phyloP scores from a whole-genome alignment of 2,329 filamentous ascomycete species.

The Orbilia quercus region DNA sequence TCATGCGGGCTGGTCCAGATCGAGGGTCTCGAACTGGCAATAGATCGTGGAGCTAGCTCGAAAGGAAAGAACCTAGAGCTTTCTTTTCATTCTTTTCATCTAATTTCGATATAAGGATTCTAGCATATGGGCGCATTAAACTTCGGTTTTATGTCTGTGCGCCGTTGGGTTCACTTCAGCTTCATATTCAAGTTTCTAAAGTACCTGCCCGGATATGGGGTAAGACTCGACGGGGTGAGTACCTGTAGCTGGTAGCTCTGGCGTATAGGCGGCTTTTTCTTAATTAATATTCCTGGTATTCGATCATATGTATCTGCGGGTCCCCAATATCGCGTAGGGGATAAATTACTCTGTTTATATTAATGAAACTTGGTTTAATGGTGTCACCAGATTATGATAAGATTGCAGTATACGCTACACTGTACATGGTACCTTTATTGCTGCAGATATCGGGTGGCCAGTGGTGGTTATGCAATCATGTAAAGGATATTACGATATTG shows the following conservation, averaged over 20 bases:
- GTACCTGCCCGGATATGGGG: background rate
- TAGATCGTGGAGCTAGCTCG: slow-evolving; percentile 16
- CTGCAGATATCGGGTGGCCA: background rate
- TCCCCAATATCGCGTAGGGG: background rate
- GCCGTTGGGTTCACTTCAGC: slow-evolving; percentile 35
- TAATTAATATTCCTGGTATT: background rate
- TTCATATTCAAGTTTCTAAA: slow-evolving; percentile 5
- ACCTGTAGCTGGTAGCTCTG: too few relatives aligned
- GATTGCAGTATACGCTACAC: slow-evolving; percentile 24
- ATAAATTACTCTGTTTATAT: slow-evolving; percentile 12
- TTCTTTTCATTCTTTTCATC: too few relatives aligned
- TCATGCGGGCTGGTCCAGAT: background rate
- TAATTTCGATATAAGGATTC: slow-evolving; percentile 40
- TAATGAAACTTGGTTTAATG: slow-evolving; percentile 11
- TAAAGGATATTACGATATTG: slow-evolving; percentile 17
- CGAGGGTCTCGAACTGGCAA: slow-evolving; percentile 27
- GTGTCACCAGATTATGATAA: slow-evolving; percentile 51
- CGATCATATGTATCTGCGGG: background rate
- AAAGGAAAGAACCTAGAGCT: background rate
- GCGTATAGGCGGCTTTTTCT: background rate
- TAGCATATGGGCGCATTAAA: slow-evolving; percentile 44
- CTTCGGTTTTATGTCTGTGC: slow-evolving; percentile 37
- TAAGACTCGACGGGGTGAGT: too few relatives aligned
- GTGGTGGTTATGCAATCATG: slow-evolving; percentile 2
- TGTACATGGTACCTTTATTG: too few relatives aligned